Evolutionary conservation across 306 rosid species (phyloP).

Genomic region (Neltuma alba): DNA sequence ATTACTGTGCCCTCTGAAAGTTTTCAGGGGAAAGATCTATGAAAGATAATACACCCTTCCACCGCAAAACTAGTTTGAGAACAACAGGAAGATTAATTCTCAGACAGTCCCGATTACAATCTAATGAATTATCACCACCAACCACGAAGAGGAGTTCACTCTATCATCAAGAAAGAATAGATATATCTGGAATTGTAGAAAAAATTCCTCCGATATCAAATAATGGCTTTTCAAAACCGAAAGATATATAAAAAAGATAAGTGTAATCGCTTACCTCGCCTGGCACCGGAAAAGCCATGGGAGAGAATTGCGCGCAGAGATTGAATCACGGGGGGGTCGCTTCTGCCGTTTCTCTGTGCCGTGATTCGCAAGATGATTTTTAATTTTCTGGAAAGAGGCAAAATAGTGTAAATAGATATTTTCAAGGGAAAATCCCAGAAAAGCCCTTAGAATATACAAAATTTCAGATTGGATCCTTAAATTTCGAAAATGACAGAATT

Average conservation of each 20-base stretch:
- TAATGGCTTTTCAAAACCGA: neutral
- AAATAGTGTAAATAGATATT: no score
- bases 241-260: no score
- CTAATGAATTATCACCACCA: neutral
- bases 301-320: neutral
- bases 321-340: neutral
- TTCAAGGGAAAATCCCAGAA: no score
- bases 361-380: no score
- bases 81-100: neutral
- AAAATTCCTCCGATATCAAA: neutral
- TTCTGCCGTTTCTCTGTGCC: no score
- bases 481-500: no score
- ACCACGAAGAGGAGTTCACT: neutral
- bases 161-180: neutral
- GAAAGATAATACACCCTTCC: neutral
- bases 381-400: no score
- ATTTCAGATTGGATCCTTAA: no score
- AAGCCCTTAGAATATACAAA: no score
- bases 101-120: neutral
- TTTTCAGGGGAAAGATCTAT: neutral
- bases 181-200: neutral
- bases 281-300: slow-evolving; percentile 20
- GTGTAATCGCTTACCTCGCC: slow-evolving; percentile 18
- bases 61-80: neutral
- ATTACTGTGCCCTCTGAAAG: neutral